Evolutionary conservation across 2,329 filamentous ascomycete genomes (phyloP), one percentile per base, ranked within the genome.

Genomic region (Pyrenophora seminiperda): DNA sequence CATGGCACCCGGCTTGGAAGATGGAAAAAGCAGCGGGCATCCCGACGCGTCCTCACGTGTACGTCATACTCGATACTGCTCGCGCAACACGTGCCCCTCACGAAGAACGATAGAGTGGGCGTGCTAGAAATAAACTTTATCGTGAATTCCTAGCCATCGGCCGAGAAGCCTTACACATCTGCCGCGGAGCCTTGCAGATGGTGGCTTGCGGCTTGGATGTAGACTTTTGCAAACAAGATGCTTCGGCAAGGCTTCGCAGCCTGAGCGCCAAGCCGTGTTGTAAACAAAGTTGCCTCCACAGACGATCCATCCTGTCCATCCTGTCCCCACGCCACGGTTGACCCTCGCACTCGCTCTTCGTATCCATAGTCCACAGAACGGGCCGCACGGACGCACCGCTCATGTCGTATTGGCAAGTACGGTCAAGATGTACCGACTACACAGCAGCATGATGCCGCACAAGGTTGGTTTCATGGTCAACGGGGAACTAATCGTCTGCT

Each of bases 11-110:
- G 27, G 41, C 14, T 20, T 18, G 10, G 29, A 18, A 6, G 9
- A n/a, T 27, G 24, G 20, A 27, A 27, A 27, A 27, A 27, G 24
- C 24, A 27, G 13, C 24, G 24, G 30, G 15, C 15, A 36, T 32
- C 31, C 11, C 34, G 14, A 47, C 52, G 54, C 54, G 54, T 27
- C 24, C n/a, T 54, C 50, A 57, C 51, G 39, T 52, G 50, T 37
- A 39, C 34, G 31, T 47, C 45, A 50, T 33, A n/a, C 7, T 6
- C 10, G n/a, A n/a, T 22, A 34, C 24, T n/a, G 30, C 7, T 18
- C 6, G 27, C 7, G 27, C 43, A 18, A 48, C 40, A 38, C 17
- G 14, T 13, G 22, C 10, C 18, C 7, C 11, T 18, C 7, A 6
- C 9, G 18, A 3, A 11, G 24, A 27, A 11, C 2, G 7, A 27